These are phyloP conservation scores for Caryopteris hybrid DNA, from an alignment of 305 asterid species.

Conservation along the genomic window DNA sequence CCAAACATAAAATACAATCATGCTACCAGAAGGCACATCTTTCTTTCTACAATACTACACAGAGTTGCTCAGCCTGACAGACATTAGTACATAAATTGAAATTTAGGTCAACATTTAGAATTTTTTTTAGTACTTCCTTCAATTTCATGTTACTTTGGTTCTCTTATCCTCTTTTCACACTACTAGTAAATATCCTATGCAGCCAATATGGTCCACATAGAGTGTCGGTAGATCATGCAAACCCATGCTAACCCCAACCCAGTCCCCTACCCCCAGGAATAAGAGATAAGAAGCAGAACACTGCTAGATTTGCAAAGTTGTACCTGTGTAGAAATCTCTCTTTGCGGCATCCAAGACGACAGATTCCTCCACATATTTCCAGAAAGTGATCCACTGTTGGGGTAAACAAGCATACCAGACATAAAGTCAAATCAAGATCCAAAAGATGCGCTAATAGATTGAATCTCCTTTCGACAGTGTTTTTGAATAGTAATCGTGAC, in stretches of 20 bases:
- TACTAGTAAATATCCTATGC: not conserved
- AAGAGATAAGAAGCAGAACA: not conserved
- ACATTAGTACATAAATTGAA: not conserved
- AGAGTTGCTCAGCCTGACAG: not conserved
- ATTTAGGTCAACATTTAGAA: not conserved
- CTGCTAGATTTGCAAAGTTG: constrained; percentile 16
- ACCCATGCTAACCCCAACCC: not conserved
- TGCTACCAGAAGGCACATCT: not conserved
- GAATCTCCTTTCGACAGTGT: not conserved
- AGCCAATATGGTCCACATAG: not conserved
- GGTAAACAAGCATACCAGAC: constrained; percentile 15
- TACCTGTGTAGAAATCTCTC: constrained; percentile 69
- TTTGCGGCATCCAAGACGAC: constrained; percentile 83
- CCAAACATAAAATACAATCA: not conserved
- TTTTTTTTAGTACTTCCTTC: not conserved
- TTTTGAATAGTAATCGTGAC: not conserved
- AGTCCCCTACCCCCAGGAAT: not conserved
- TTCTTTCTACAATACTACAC: not conserved
- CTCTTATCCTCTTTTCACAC: constrained; percentile 1
- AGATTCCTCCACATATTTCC: constrained; percentile 78
- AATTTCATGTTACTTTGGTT: not conserved
- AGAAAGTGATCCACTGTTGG: constrained; percentile 64
- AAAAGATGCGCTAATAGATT: not conserved
- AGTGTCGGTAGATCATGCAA: not conserved
- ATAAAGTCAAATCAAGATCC: constrained; percentile 5